phyloP scores from a whole-genome alignment of 1,284 basidiomycete genomes.

The Tilletia walkeri region DNA sequence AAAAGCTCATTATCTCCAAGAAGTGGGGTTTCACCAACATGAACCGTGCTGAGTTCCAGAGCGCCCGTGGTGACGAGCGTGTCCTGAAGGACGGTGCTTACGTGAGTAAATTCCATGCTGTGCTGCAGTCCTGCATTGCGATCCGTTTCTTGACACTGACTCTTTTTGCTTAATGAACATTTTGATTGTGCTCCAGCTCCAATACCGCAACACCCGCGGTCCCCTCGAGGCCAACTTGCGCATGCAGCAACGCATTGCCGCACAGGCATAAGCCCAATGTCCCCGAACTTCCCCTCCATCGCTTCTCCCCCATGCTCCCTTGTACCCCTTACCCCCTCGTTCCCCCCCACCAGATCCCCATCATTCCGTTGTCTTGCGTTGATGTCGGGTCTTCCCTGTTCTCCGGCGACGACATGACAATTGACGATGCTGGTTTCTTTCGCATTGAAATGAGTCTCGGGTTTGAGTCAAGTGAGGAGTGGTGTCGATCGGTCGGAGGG shows the following conservation, averaged over 20 bases:
- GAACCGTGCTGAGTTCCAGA: constrained; percentile 81
- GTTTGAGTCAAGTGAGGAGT: no score
- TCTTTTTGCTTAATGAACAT: not conserved
- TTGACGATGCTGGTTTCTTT: no score
- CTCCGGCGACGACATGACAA: no score
- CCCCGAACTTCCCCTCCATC: not conserved
- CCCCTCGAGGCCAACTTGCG: constrained; percentile 51
- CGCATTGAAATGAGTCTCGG: no score
- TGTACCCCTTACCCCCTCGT: not conserved
- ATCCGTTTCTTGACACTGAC: not conserved
- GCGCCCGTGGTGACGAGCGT: constrained; percentile 73
- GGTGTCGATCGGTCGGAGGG: no score
- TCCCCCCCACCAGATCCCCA: not conserved
- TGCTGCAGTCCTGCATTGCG: not conserved
- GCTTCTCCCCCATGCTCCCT: not conserved
- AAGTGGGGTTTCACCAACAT: constrained; percentile 87
- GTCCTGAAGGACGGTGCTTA: constrained; percentile 46
- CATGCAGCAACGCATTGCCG: constrained; percentile 51
- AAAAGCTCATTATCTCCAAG: constrained; percentile 87
- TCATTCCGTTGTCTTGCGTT: no score
- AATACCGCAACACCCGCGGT: constrained; percentile 55
- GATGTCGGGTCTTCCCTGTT: no score
- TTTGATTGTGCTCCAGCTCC: constrained; percentile 24
- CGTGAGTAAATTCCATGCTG: constrained; percentile 62
- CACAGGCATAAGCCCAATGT: constrained; percentile 26